Evolutionary conservation across 768 basidiomycete species (phyloP).

Genomic region (Phanerodontia chrysosporium): DNA sequence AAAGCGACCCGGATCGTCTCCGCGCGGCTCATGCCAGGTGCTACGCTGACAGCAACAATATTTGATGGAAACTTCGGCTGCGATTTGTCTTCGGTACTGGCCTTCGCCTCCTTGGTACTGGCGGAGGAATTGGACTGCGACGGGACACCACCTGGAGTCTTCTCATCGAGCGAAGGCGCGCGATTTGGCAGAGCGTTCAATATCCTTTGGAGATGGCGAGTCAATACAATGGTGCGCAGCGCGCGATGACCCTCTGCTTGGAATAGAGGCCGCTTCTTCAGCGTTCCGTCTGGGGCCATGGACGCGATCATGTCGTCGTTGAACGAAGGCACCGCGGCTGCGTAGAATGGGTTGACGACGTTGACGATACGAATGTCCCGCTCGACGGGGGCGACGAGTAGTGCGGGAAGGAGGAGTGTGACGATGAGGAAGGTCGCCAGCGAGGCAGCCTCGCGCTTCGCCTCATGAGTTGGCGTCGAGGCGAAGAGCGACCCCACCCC

Average conservation of each 20-base stretch:
- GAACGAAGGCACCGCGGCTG: conserved; percentile 60
- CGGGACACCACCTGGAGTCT: background rate
- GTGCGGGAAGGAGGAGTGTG: conserved; percentile 72
- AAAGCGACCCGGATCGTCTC: conserved; percentile 63
- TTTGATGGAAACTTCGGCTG: conserved; percentile 53
- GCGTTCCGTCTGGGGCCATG: conserved; percentile 14
- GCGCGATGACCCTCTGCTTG: conserved; percentile 63
- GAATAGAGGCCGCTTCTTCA: conserved; percentile 29
- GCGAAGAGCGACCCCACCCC: conserved; percentile 51
- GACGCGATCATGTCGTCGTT: conserved; percentile 23
- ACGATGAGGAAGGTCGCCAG: conserved; percentile 74
- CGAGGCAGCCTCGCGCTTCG: conserved; percentile 43
- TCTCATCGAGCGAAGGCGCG: conserved; percentile 32
- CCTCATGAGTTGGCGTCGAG: conserved; percentile 22
- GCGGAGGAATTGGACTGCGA: conserved; percentile 14
- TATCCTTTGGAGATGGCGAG: conserved; percentile 79
- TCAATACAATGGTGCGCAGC: conserved; percentile 57
- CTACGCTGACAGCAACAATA: conserved; percentile 69
- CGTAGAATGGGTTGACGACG: conserved; percentile 86
- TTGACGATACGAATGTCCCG: conserved; percentile 88
- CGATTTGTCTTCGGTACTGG: background rate
- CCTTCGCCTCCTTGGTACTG: background rate
- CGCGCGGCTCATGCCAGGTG: conserved; percentile 69
- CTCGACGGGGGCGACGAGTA: conserved; percentile 82
- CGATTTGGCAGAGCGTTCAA: conserved; percentile 74